Percentiles rank a stretch among this genome's conserved stretches.
These are phyloP conservation scores for Aquilaria sinensis DNA, from an alignment of 345 rosid genomes.

Conservation along the genomic window DNA sequence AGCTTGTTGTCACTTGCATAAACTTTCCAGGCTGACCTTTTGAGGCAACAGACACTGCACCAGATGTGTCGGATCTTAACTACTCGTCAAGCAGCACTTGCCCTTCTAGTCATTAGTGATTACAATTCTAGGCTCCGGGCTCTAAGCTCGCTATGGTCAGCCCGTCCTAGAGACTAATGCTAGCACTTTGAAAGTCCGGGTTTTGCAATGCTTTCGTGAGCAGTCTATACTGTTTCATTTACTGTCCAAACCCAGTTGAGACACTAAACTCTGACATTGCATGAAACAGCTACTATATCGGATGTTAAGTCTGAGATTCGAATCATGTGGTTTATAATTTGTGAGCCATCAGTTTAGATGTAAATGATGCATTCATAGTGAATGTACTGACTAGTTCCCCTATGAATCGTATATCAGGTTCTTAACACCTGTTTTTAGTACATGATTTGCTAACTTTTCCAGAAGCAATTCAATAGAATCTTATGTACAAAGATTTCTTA, in stretches of 20 bases:
- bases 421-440: too few relatives aligned
- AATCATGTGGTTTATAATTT: too few relatives aligned
- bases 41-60: constrained; percentile 87
- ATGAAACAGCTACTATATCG: background rate
- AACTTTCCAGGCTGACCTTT: constrained; percentile 68
- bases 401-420: too few relatives aligned
- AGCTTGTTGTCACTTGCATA: too few relatives aligned
- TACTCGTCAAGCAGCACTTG: constrained; percentile 85
- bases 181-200: background rate
- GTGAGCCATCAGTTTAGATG: too few relatives aligned
- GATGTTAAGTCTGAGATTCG: background rate
- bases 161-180: constrained; percentile 63
- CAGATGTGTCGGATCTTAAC: constrained; percentile 84
- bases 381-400: too few relatives aligned
- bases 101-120: constrained; percentile 74
- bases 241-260: background rate
- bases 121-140: constrained; percentile 79
- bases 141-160: constrained; percentile 92
- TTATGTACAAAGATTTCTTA: background rate
- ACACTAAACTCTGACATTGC: background rate
- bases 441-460: too few relatives aligned
- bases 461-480: too few relatives aligned
- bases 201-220: too few relatives aligned
- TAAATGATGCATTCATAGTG: too few relatives aligned
- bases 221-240: background rate